A percentile compares a stretch with the other conserved stretches of the same genome.
phyloP scores from a whole-genome alignment of 2,329 filamentous ascomycete genomes.

The Harringtonia aguacate region DNA sequence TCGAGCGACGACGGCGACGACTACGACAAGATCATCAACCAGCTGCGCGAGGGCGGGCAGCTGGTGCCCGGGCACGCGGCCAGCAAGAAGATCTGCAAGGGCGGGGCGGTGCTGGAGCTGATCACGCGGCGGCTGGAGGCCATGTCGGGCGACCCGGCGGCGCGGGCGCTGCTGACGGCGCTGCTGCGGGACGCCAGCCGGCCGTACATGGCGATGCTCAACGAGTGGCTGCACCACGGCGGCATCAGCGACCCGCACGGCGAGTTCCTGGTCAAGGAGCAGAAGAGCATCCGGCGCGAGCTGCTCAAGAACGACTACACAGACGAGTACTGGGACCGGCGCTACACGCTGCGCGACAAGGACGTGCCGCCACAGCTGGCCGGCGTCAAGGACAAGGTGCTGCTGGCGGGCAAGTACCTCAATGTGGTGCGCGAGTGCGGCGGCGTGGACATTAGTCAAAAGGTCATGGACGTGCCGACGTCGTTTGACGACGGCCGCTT shows the following conservation, averaged over 20 bases:
- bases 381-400: slow-evolving; percentile 83
- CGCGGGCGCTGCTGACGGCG: slow-evolving; percentile 68
- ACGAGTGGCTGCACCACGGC: slow-evolving; percentile 96
- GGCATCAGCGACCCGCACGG: slow-evolving; percentile 88
- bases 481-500: slow-evolving; percentile 90
- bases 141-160: slow-evolving; percentile 89
- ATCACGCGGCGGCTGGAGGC: slow-evolving; percentile 75
- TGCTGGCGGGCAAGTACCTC: slow-evolving; percentile 92
- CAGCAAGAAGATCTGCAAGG: slow-evolving; percentile 88
- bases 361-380: slow-evolving; percentile 89
- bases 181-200: slow-evolving; percentile 79
- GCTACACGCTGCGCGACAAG: slow-evolving; percentile 87
- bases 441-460: slow-evolving; percentile 86
- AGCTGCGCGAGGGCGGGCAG: slow-evolving; percentile 76
- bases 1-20: slow-evolving; percentile 68
- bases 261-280: slow-evolving; percentile 91
- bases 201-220: slow-evolving; percentile 96
- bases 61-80: slow-evolving; percentile 67
- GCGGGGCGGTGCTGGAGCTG: slow-evolving; percentile 85
- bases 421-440: slow-evolving; percentile 97
- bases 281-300: slow-evolving; percentile 88
- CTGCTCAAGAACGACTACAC: slow-evolving; percentile 92
- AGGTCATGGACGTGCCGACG: slow-evolving; percentile 75
- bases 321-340: slow-evolving; percentile 97
- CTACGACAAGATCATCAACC: slow-evolving; percentile 87